Conservation (phyloP, 345 rosid genomes). For the Kandelia obovata region DNA sequence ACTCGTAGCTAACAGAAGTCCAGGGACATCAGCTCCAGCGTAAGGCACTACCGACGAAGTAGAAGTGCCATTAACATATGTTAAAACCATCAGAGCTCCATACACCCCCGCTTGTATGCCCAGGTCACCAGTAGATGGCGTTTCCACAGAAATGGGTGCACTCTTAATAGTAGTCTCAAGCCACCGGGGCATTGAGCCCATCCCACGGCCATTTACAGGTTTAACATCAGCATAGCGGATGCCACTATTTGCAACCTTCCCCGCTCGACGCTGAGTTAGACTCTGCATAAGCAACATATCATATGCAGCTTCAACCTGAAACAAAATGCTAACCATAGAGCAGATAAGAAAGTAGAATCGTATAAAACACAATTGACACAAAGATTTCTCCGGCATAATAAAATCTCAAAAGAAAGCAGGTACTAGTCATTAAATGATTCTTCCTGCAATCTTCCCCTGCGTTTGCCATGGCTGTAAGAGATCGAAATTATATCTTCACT, state of each 20-base stretch:
- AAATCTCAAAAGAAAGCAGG: not conserved
- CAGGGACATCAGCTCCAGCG: constrained; percentile 80
- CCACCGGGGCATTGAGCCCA: constrained; percentile 71
- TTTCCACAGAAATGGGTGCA: constrained; percentile 55
- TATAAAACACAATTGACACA: not conserved
- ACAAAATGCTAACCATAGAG: constrained; percentile 7
- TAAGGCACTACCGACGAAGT: constrained; percentile 41
- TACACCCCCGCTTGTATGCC: constrained; percentile 88
- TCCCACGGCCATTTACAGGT: constrained; percentile 41
- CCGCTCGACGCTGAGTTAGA: constrained; percentile 82
- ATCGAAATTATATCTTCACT: no score
- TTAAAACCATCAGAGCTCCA: constrained; percentile 81
- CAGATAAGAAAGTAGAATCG: not conserved
- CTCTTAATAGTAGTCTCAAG: constrained; percentile 56
- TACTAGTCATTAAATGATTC: not conserved
- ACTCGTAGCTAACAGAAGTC: constrained; percentile 70
- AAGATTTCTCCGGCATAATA: not conserved
- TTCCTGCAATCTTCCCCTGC: not conserved
- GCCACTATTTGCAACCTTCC: constrained; percentile 69
- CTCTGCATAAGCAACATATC: constrained; percentile 97
- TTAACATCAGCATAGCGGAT: constrained; percentile 93
- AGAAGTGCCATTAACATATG: constrained; percentile 73
- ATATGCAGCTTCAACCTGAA: constrained; percentile 91
- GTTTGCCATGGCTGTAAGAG: not conserved
- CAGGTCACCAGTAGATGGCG: constrained; percentile 64